Evolutionary conservation across 441 rosid species (phyloP).

Genomic region (Geranium incanum): DNA sequence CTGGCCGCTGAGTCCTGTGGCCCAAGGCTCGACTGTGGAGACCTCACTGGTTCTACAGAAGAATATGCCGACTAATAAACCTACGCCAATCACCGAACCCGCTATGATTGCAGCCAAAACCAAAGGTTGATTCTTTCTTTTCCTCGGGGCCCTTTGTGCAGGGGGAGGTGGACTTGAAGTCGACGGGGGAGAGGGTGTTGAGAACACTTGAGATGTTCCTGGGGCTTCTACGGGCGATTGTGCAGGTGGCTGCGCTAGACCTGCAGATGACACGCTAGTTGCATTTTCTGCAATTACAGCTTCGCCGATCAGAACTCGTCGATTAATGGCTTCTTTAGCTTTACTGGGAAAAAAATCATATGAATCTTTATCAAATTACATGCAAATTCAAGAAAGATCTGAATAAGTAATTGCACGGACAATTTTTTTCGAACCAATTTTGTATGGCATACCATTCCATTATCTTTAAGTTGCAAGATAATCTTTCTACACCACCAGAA

Average conservation of each 20-base stretch:
- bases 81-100: slow-evolving; percentile 24
- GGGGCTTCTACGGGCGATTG: neutral
- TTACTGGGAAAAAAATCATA: neutral
- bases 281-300: neutral
- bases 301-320: slow-evolving; percentile 27
- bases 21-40: slow-evolving; percentile 58
- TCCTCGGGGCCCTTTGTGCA: slow-evolving; percentile 3
- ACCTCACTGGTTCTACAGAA: slow-evolving; percentile 27
- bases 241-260: neutral
- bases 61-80: slow-evolving; percentile 25
- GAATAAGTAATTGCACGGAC: neutral
- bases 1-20: slow-evolving; percentile 62
- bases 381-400: neutral
- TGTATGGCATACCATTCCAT: slow-evolving; percentile 23
- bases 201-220: neutral
- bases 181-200: neutral
- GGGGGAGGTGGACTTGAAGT: neutral
- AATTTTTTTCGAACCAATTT: neutral
- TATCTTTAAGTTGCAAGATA: slow-evolving; percentile 20
- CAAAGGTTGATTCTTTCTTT: neutral
- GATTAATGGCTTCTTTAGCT: slow-evolving; percentile 27
- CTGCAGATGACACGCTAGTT: neutral
- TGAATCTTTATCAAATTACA: neutral
- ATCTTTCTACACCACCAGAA: slow-evolving; percentile 24
- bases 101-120: slow-evolving; percentile 27